Percentiles rank a stretch among this genome's conserved stretches.
phyloP scores from a whole-genome alignment of 2,329 filamentous ascomycete species.

The Karstenula rhodostoma region DNA sequence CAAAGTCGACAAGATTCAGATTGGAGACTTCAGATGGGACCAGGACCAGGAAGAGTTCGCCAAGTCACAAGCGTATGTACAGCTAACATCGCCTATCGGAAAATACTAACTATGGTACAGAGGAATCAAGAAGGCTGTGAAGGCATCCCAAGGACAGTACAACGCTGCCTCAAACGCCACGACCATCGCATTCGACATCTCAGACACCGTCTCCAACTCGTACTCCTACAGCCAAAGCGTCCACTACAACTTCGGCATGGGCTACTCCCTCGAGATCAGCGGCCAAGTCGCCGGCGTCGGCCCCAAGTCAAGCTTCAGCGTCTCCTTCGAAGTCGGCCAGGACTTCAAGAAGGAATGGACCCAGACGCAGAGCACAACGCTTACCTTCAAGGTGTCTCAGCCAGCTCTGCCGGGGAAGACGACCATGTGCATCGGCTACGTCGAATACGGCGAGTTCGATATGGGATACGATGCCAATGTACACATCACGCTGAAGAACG shows the following conservation, averaged over 20 bases:
- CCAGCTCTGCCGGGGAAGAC: slow-evolving; percentile 1
- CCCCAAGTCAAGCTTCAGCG: not conserved
- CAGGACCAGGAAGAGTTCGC: slow-evolving; percentile 8
- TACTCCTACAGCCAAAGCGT: slow-evolving; percentile 10
- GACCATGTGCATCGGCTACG: slow-evolving; percentile 13
- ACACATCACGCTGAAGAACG: slow-evolving; percentile 8
- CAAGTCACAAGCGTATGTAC: slow-evolving; percentile 8
- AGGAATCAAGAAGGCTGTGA: slow-evolving; percentile 3
- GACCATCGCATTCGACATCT: not conserved
- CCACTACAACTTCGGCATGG: slow-evolving; percentile 1
- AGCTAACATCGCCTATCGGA: not conserved
- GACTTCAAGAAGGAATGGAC: slow-evolving; percentile 10
- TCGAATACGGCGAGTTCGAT: slow-evolving; percentile 9
- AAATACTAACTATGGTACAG: slow-evolving; percentile 4
- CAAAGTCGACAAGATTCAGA: slow-evolving; percentile 11
- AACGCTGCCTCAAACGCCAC: slow-evolving; percentile 6
- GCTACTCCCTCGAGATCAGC: slow-evolving; percentile 11
- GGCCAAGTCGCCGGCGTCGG: slow-evolving; percentile 16
- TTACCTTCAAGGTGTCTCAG: slow-evolving; percentile 4
- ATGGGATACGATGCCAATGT: slow-evolving; percentile 12
- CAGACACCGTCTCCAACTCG: not conserved
- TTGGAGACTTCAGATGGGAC: slow-evolving; percentile 15
- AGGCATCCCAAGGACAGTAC: not conserved
- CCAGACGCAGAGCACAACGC: not conserved
- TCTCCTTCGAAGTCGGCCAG: not conserved